phyloP scores from a whole-genome alignment of 2,329 filamentous ascomycete species.

The Thyridium curvatum region DNA sequence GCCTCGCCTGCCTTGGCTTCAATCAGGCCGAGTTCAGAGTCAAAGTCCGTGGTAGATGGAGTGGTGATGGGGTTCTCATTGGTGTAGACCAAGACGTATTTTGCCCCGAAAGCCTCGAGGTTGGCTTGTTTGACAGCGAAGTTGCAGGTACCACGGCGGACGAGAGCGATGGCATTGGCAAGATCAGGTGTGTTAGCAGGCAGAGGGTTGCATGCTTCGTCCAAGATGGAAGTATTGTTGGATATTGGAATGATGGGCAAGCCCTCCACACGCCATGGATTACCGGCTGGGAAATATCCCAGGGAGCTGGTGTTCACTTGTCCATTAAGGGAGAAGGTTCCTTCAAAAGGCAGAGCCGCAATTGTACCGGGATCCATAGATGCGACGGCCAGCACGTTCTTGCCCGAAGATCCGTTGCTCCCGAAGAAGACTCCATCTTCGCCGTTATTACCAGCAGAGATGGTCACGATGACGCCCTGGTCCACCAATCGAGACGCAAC shows the following conservation, averaged over 20 bases:
- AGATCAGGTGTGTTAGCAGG: constrained; percentile 29
- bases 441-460: constrained; percentile 39
- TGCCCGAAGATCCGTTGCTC: constrained; percentile 22
- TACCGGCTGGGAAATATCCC: constrained; percentile 8
- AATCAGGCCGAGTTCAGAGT: constrained; percentile 13
- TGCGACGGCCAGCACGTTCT: constrained; percentile 34
- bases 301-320: constrained; percentile 4
- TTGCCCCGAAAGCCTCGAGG: constrained; percentile 18
- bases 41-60: constrained; percentile 7
- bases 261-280: constrained; percentile 9
- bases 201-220: constrained; percentile 31
- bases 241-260: constrained; percentile 16
- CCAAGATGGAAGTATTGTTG: constrained; percentile 10
- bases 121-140: constrained; percentile 19
- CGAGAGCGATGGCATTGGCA: constrained; percentile 30
- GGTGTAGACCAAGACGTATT: constrained; percentile 25
- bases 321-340: constrained; percentile 5
- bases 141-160: constrained; percentile 24
- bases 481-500: constrained; percentile 33
- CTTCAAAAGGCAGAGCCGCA: constrained; percentile 9
- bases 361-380: constrained; percentile 24
- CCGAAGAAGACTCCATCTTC: constrained; percentile 28
- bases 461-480: constrained; percentile 30
- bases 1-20: constrained; percentile 18
- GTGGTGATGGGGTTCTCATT: constrained; percentile 14